Evolutionary conservation across 331 rosid genomes (phyloP), one percentile per base, ranked within the genome.

Genomic region (Rosa hybrid): DNA sequence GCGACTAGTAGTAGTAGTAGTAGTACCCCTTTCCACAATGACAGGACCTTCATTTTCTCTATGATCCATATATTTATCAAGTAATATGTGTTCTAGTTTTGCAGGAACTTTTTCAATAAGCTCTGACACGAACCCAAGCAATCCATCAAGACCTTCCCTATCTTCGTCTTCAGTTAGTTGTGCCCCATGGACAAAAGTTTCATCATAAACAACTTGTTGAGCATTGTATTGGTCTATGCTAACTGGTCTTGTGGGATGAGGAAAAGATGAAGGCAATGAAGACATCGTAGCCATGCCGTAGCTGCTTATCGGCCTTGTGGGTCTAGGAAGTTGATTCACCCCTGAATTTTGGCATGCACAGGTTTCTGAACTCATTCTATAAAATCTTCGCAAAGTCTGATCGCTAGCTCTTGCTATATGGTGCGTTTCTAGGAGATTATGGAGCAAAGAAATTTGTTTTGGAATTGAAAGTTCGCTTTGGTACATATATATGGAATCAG

Each of bases 261-360:
- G 51, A 44, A 74, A 46, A 21, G 57, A 45, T 46, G 56, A 45
- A 44, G 75, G 57, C 12, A 46, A 21, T 12, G 54, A 69, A 6
- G 64, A 27, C 27, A 6, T 73, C 7, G 77, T 11, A 18, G 54
- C 46, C 79, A 3, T 76, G 4, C 5, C 5, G 72, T 30, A 30
- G 27, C 80, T 56, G 69, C 71, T 74, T 2, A 39, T 38, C 6
- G 86, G 77, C 44, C 83, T 68, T 5, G 77, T 16, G 57, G 77
- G 51, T 48, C 68, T 72, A 17, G 83, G 83, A 78, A 83, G 78
- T 30, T 77, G 54, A 54, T 68, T 34, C 64, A 9, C 17, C 11
- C 57, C 68, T 45, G 49, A 12, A 34, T 18, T 62, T 62, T 82
- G 73, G 49, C 5, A 23, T 51, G 39, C 51, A 77, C 67, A 67